Conservation (phyloP, 2,329 filamentous ascomycete genomes). For the Didymella pomorum region DNA sequence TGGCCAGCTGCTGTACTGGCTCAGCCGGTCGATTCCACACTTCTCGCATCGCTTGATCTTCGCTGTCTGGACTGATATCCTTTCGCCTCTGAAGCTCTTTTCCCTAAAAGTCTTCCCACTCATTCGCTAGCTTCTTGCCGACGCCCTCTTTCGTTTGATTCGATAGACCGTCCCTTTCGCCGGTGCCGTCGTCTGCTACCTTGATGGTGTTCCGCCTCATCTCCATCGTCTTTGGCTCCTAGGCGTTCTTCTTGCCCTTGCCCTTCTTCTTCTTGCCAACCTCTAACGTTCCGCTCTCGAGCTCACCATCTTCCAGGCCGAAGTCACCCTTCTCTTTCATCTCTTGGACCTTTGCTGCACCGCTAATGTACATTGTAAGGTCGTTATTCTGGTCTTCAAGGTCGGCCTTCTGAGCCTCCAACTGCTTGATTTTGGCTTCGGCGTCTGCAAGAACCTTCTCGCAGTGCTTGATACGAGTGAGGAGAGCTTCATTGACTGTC, state of each 20-base stretch:
- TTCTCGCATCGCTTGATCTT: background rate
- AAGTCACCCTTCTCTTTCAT: slow-evolving; percentile 76
- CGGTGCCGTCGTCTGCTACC: background rate
- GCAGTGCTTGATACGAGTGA: slow-evolving; percentile 80
- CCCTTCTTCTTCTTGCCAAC: slow-evolving; percentile 40
- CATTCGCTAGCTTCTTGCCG: background rate
- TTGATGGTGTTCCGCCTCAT: background rate
- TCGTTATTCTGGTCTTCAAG: slow-evolving; percentile 87
- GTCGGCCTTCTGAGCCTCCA: slow-evolving; percentile 68
- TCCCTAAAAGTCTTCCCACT: background rate
- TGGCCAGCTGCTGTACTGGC: background rate
- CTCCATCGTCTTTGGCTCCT: background rate
- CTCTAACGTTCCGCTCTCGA: slow-evolving; percentile 53
- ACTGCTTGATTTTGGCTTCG: slow-evolving; percentile 55
- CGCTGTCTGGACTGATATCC: background rate
- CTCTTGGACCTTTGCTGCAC: slow-evolving; percentile 79
- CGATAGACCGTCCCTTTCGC: no score
- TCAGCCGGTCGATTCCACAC: background rate
- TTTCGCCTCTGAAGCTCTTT: background rate
- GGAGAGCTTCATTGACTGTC: slow-evolving; percentile 78
- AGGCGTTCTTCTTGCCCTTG: slow-evolving; percentile 37
- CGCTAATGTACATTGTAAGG: slow-evolving; percentile 84
- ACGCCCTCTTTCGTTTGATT: background rate
- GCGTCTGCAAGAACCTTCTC: slow-evolving; percentile 65
- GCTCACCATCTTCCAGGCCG: slow-evolving; percentile 68